Percentiles rank a stretch among this genome's conserved stretches.
phyloP scores from a whole-genome alignment of 2,329 filamentous ascomycete genomes.

The Talaromyces sp. region DNA sequence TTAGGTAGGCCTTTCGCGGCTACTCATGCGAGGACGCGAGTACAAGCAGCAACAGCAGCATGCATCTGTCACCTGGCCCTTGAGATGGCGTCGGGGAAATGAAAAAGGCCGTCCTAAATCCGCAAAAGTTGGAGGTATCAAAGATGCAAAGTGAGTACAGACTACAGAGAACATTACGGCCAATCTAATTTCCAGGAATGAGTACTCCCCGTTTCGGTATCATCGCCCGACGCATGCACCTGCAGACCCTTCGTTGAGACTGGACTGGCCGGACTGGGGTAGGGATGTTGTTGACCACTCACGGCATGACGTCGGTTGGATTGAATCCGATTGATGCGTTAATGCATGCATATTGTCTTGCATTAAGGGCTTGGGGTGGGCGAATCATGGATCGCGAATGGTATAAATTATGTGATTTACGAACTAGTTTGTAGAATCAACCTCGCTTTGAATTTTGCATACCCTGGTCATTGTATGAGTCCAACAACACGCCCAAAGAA shows the following conservation, averaged over 20 bases:
- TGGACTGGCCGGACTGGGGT: background rate
- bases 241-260: background rate
- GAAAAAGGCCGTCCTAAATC: background rate
- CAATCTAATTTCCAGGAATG: background rate
- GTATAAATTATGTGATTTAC: background rate
- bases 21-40: background rate
- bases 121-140: background rate
- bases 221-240: background rate
- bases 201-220: slow-evolving; percentile 4
- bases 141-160: background rate
- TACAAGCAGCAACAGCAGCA: background rate
- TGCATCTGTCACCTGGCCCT: background rate
- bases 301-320: background rate
- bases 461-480: too few relatives aligned
- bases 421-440: too few relatives aligned
- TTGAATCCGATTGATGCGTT: background rate
- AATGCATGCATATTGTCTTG: background rate
- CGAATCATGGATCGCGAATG: background rate
- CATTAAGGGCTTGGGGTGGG: background rate
- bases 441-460: too few relatives aligned
- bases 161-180: too few relatives aligned
- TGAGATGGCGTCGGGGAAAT: background rate
- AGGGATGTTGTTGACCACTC: background rate
- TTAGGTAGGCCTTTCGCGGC: background rate
- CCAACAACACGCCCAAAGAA: too few relatives aligned